Base-by-base conservation (phyloP, 768 basidiomycete genomes). In the Lactarius vividus region DNA sequence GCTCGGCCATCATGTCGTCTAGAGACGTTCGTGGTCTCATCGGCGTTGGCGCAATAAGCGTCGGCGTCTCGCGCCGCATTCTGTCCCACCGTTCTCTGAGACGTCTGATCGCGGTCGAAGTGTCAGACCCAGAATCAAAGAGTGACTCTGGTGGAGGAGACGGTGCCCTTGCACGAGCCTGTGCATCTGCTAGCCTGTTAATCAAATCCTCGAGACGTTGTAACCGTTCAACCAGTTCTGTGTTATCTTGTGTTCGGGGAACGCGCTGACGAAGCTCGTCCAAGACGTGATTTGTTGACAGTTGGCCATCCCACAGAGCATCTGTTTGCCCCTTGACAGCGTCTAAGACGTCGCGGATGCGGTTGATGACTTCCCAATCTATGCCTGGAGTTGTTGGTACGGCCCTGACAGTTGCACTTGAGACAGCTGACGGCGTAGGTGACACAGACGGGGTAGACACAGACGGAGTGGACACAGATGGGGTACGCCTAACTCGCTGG, bases 241-340 rank as follows among this genome's bases (percentile, higher is more conserved):
- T 83, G 79, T 31, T 71, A 72, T 26, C 74, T 72, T n/a, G 73
- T 68, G 54, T 79, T 75, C 23, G 82, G 80, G 35, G 67, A n/a
- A 29, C 28, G 18, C 79, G 72, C 16, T 81, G 79, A 23, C 84
- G 82, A 61, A 94, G 77, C 29, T 87, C 83, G 63, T 89, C 84
- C 40, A 95, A 75, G 65, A 85, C 77, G 35, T 83, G 80, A 59
- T 86, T 85, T 8, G 88, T 83, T 0, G 82, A 77, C 0, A 74
- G 71, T 74, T 96, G 92, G 6, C 82, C 85, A 57, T 89, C 81
- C 75, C 84, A 79, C 26, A 96, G 74, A 10, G 81, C 83, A 11
- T 79, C 77, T 8, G 87, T 79, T 69, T 88, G 84, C 8, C 84
- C 82, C 53, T 85, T 80, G 53, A 95, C 79, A 15, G 79, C 81